These are phyloP conservation scores for Fusarium penzigii DNA, from an alignment of 2,329 filamentous ascomycete species.

Conservation along the genomic window DNA sequence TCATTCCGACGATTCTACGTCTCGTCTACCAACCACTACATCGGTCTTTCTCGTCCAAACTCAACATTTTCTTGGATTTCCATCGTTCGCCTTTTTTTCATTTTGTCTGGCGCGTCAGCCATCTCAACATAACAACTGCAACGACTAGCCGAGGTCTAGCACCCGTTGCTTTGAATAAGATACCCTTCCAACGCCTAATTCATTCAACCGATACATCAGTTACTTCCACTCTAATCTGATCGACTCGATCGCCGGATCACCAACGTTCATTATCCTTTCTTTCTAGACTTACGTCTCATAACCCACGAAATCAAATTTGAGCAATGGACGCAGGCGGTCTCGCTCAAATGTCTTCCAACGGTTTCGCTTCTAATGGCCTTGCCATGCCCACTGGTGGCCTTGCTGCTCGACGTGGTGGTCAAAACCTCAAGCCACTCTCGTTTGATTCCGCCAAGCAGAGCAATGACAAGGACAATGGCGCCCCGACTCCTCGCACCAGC, in stretches of 20 bases:
- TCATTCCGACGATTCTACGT: slow-evolving; percentile 14
- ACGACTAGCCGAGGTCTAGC: slow-evolving; percentile 16
- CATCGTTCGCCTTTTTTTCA: slow-evolving; percentile 4
- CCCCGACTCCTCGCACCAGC: slow-evolving; percentile 86
- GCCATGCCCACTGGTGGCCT: slow-evolving; percentile 78
- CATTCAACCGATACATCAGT: slow-evolving; percentile 17
- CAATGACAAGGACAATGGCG: slow-evolving; percentile 64
- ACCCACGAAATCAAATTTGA: slow-evolving; percentile 36
- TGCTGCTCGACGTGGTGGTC: slow-evolving; percentile 79
- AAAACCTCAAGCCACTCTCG: slow-evolving; percentile 86
- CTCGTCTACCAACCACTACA: slow-evolving; percentile 19
- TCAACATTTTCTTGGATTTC: slow-evolving; percentile 28
- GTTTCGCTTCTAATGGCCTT: slow-evolving; percentile 70
- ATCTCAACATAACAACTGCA: slow-evolving; percentile 15
- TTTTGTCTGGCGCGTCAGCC: slow-evolving; percentile 12
- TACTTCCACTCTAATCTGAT: slow-evolving; percentile 26
- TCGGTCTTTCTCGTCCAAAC: slow-evolving; percentile 15
- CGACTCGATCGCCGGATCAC: slow-evolving; percentile 15
- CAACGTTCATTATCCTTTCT: slow-evolving; percentile 24
- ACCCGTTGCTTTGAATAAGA: slow-evolving; percentile 24
- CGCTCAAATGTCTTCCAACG: slow-evolving; percentile 96
- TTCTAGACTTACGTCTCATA: slow-evolving; percentile 10
- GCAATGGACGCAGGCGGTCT: slow-evolving; percentile 96
- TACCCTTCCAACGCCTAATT: slow-evolving; percentile 28
- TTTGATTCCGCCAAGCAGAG: slow-evolving; percentile 72